These are phyloP conservation scores for Gossypium trilobum DNA, from an alignment of 441 rosid genomes.

Conservation along the genomic window DNA sequence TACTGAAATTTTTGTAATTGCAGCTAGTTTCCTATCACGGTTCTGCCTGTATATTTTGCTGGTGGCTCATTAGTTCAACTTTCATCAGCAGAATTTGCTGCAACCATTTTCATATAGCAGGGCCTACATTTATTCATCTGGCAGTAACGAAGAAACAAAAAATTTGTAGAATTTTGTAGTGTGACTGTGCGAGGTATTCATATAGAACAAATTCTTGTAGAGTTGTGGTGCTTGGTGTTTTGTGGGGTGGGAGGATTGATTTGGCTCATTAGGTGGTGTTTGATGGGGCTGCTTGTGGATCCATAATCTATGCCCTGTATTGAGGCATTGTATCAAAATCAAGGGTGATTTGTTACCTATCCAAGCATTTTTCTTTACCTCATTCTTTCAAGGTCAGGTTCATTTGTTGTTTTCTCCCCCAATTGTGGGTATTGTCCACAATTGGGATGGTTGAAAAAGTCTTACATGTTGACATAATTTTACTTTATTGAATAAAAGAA, in stretches of 20 bases:
- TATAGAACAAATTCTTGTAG: conserved; percentile 14
- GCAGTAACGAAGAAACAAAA: conserved; percentile 15
- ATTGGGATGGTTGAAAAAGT: background rate
- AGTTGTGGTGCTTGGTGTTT: conserved; percentile 8
- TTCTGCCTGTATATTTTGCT: background rate
- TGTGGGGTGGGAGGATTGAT: background rate
- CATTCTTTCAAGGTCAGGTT: background rate
- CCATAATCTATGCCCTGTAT: background rate
- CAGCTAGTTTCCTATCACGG: background rate
- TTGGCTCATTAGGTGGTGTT: background rate
- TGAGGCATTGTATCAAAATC: background rate
- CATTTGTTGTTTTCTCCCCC: background rate
- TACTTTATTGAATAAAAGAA: background rate
- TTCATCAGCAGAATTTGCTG: conserved; percentile 5
- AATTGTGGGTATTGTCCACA: background rate
- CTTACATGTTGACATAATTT: background rate
- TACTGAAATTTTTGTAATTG: background rate
- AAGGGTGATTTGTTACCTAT: background rate
- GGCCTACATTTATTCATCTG: background rate
- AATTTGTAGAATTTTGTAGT: conserved; percentile 13
- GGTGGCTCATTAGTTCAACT: conserved; percentile 11
- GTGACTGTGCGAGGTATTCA: conserved; percentile 20
- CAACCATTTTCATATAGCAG: background rate
- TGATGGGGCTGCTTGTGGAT: background rate
- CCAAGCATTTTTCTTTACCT: background rate